Base-by-base conservation (phyloP, 352 stramenopile species). In the Phytophthora pisi region DNA sequence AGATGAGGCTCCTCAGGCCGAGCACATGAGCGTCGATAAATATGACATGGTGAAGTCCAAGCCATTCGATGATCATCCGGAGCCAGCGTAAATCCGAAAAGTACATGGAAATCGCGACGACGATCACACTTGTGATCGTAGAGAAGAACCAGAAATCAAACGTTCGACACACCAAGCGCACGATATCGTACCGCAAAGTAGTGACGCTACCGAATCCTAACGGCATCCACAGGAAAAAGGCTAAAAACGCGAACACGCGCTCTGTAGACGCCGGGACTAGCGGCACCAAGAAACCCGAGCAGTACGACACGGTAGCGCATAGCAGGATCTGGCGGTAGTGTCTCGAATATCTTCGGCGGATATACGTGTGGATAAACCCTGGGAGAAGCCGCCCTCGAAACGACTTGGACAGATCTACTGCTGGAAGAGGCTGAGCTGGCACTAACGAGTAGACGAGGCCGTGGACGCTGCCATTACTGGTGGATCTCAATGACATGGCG, bases 91-190 rank as follows among this genome's bases (percentile, higher is more conserved):
- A 42, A 49, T 78, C 74, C 1, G 57, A 57, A 13, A 77, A 74
- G 20, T 76, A 56, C 51, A 72, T 45, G 2, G 70, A 75, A 24
- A 71, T 61, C n/a, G 70, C 71, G 5, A 78, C 28, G 23, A 54
- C 55, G 16, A 71, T 71, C 16, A 64, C 49, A 8, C 57, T 64
- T 42, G 72, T 76, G 10, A 73, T 57, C 42, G 51, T 51, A 9
- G 65, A 63, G 59, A 81, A 82, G 64, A 81, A 81, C 72, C 64
- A 84, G 16, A 81, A 74, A 31, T 84, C 66, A 55, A 81, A 84
- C 0, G 73, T 80, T 47, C 53, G 45, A 10, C 58, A 36, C 8
- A 84, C 42, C 8, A 78, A 16, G 7, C 57, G 61, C 9, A 82
- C 64, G 10, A 82, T 61, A 26, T 80, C 73, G 45, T 71, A 84